Evolutionary conservation across 495 filamentous ascomycete species (phyloP), one percentile per base, ranked within the genome.

Genomic region (Neurospora tetrasperma): DNA sequence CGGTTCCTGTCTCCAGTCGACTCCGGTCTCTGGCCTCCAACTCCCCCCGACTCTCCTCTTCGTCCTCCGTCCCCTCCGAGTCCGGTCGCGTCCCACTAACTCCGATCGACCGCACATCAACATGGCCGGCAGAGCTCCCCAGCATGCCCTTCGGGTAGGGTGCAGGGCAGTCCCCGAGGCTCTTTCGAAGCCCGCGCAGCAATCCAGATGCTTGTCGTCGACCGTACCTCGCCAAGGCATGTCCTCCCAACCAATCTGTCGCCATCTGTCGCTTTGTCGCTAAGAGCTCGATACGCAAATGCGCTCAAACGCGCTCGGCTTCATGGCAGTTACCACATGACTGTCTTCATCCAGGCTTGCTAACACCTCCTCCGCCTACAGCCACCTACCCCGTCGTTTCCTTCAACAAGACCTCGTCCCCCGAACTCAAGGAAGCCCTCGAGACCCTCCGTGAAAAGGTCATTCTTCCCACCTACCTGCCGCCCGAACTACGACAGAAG

Each of bases 391-490:
- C 74, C 23, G 66, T 78, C 69, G 72, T 80, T 69, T 70, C 69
- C 31, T 86, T 86, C 75, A 71, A 74, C 4, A 74, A 76, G 5
- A 74, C 79, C 11, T 82, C 79, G 5, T 77, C 77, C 8, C 71
- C 78, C n/a, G 76, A 81, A 31, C 81, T 86, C 54, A 74, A 83
- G 71, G 48, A 78, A 38, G 43, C 80, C 18, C 86, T 91, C 72
- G 73, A 79, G 71, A 82, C 76, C n/a, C 86, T 91, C 80, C 89
- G 90, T 73, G 76, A 86, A 72, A 84, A 89, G 68, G 81, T 91
- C 77, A 89, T 94, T 80, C 85, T 93, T 16, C 90, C 91, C 1
- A 75, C 81, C 9, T 88, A 88, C 75, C 87, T 94, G 4, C 76
- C 82, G n/a, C 69, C 73, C 14, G 82, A 81, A 3, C 89, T 92